phyloP scores from a whole-genome alignment of 305 asterid genomes.

The Solanum chacoense region DNA sequence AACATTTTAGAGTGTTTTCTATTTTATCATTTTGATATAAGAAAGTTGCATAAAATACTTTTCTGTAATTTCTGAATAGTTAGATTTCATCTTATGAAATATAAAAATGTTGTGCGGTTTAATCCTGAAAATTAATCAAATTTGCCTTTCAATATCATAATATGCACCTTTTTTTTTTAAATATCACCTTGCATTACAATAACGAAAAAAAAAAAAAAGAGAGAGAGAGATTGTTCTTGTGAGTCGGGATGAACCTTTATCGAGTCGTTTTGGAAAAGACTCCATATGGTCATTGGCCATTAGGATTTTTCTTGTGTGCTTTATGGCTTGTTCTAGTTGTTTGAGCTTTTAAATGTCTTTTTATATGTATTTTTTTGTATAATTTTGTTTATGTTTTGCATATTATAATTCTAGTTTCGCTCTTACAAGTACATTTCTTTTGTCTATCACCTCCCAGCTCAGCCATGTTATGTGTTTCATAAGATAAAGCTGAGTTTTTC shows the following conservation, averaged over 20 bases:
- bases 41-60: neutral
- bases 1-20: neutral
- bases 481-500: neutral
- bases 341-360: neutral
- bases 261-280: neutral
- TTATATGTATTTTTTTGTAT: neutral
- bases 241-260: neutral
- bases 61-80: neutral
- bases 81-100: neutral
- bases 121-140: neutral
- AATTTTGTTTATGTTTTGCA: neutral
- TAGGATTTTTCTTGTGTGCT: neutral
- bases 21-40: neutral
- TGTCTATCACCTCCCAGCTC: neutral
- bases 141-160: neutral
- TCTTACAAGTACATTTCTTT: neutral
- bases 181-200: neutral
- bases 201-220: neutral
- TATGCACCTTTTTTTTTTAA: neutral
- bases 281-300: neutral
- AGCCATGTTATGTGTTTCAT: constrained; percentile 22
- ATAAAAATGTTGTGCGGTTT: neutral
- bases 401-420: neutral
- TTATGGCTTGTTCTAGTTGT: neutral
- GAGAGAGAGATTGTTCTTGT: neutral